Percentiles rank a stretch among this genome's conserved stretches.
Evolutionary conservation across 2,329 filamentous ascomycete species (phyloP).

Genomic region (Diaporthe vexans): DNA sequence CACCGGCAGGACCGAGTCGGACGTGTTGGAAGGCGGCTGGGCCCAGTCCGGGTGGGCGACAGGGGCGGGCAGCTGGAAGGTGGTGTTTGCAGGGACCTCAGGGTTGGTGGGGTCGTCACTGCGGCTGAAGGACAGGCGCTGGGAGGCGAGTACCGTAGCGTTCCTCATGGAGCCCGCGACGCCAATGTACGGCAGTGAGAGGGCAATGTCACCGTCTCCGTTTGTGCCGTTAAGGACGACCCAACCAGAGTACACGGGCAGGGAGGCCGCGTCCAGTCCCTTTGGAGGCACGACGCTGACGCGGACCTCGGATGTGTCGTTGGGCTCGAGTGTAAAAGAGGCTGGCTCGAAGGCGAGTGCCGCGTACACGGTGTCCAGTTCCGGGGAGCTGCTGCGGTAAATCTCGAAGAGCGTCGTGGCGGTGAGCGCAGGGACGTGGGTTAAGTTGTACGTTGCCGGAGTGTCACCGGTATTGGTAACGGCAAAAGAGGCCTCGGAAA

Average conservation of each 20-base stretch:
- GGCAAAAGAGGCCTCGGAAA: constrained; percentile 49
- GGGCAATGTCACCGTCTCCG: constrained; percentile 46
- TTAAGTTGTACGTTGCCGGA: constrained; percentile 54
- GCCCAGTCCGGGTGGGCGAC: constrained; percentile 27
- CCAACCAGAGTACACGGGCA: constrained; percentile 62
- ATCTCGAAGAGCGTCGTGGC: constrained; percentile 48
- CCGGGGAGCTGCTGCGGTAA: constrained; percentile 28
- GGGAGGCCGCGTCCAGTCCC: constrained; percentile 43
- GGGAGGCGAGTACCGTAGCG: constrained; percentile 40
- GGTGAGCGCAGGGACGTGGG: constrained; percentile 52
- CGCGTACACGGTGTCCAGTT: constrained; percentile 1
- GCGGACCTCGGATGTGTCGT: constrained; percentile 45
- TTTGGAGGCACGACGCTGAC: constrained; percentile 41
- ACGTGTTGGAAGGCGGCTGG: constrained; percentile 12
- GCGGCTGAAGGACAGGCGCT: constrained; percentile 21
- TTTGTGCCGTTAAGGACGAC: constrained; percentile 57
- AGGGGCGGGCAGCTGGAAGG: constrained; percentile 29
- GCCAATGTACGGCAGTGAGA: constrained; percentile 58
- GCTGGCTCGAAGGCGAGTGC: background rate
- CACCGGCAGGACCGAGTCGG: constrained; percentile 13
- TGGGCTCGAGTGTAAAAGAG: constrained; percentile 51
- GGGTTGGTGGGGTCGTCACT: constrained; percentile 14
- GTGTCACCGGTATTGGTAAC: constrained; percentile 56
- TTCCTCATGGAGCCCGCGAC: constrained; percentile 49
- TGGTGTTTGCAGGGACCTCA: background rate